Evolutionary conservation across 2,329 filamentous ascomycete species (phyloP), one percentile per base, ranked within the genome.

Genomic region (Penicillium sp.): DNA sequence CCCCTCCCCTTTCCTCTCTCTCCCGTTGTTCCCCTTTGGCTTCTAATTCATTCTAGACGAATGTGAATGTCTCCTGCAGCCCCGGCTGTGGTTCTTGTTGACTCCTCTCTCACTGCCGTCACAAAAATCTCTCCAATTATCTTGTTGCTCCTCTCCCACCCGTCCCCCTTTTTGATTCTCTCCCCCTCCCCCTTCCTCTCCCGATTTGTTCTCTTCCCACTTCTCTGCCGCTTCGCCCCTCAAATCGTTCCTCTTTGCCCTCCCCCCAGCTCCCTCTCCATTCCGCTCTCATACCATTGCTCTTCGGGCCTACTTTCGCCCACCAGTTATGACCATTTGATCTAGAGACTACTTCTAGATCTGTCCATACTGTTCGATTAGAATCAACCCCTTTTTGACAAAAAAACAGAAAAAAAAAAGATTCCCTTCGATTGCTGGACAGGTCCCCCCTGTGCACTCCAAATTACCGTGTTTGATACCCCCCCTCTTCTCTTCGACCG

Each of bases 291-390:
- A 38, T 39, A 50, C 48, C 13, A 47, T 26, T 50, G 40, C 13
- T 38, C 9, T 46, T 41, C 48, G 60, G 63, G 58, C 64, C 61
- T 65, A 66, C 62, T 64, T 60, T 55, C 62, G 64, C 63, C 61
- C 58, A 27, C 45, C 33, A 24, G 33, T 27, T 28, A 27, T 27
- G 43, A 18, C 38, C 34, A 26, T 11, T 39, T 40, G 51, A 46
- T 43, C 41, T 46, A 40, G n/a, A 49, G 29, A 37, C 29, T 32
- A 26, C 18, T 28, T 46, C 38, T 37, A 46, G 41, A 43, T 37
- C 11, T 39, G 40, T 35, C 33, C 50, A 47, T 43, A 39, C 45
- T 54, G 51, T 55, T 53, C 50, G 46, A 56, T 53, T 62, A 54
- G 56, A 61, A 49, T 55, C 44, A 32, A 32, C 18, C 18, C 18